Evolutionary conservation across 331 rosid genomes (phyloP).

Genomic region (Telfairia occidentalis): DNA sequence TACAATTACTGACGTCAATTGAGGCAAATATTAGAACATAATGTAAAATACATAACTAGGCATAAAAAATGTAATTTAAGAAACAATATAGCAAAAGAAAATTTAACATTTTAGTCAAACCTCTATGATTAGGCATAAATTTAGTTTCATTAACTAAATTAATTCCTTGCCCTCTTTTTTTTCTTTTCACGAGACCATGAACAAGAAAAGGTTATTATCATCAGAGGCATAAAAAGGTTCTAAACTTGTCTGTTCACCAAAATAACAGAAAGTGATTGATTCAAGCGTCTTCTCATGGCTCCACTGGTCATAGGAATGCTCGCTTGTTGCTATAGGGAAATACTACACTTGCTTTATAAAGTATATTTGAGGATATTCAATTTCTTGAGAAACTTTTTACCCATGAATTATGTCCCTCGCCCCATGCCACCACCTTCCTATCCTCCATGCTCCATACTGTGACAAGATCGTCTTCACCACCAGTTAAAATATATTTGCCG

Average conservation of each 20-base stretch:
- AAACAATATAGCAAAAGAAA: neutral
- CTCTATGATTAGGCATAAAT: neutral
- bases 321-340: neutral
- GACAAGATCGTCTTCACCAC: conserved; percentile 98
- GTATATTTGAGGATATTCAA: neutral
- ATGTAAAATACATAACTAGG: neutral
- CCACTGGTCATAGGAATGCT: neutral
- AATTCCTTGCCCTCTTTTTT: neutral
- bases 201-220: neutral
- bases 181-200: neutral
- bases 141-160: neutral
- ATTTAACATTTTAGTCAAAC: neutral
- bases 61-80: too few species aligned
- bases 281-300: neutral
- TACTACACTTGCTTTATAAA: conserved; percentile 10
- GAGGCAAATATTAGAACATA: neutral
- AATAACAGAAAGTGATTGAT: neutral
- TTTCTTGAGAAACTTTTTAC: conserved; percentile 25
- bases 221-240: neutral
- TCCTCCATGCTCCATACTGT: conserved; percentile 99
- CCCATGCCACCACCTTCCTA: conserved; percentile 97
- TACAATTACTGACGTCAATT: neutral
- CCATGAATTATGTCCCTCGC: conserved; percentile 99
- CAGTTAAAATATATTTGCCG: conserved; percentile 88
- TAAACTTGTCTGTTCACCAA: neutral